A percentile compares a stretch with the other conserved stretches of the same genome.
These are phyloP conservation scores for Quercus berberidifolia DNA, from an alignment of 306 rosid genomes.

Conservation along the genomic window DNA sequence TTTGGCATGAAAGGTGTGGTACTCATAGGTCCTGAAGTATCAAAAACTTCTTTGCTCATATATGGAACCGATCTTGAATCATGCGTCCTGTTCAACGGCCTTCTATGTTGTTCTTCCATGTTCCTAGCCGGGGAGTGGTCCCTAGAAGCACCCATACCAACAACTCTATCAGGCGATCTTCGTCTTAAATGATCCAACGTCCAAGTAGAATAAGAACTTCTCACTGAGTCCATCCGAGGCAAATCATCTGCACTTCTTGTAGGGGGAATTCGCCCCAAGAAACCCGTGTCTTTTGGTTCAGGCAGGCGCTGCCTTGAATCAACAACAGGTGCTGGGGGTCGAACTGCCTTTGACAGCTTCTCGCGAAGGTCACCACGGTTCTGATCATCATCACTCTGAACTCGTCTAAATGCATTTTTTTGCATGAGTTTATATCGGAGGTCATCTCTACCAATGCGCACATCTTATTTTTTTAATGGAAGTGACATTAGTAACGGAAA, in stretches of 20 bases:
- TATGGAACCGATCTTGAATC: conserved; percentile 53
- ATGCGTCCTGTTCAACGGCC: conserved; percentile 52
- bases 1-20: conserved; percentile 44
- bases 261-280: conserved; percentile 46
- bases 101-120: conserved; percentile 35
- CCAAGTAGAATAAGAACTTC: conserved; percentile 79
- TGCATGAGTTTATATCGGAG: conserved; percentile 81
- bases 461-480: conserved; percentile 29
- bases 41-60: conserved; percentile 51
- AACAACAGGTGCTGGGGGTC: conserved; percentile 19
- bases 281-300: conserved; percentile 44
- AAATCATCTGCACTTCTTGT: conserved; percentile 62
- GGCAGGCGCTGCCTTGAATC: conserved; percentile 34
- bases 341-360: conserved; percentile 63
- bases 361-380: conserved; percentile 78
- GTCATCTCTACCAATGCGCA: conserved; percentile 61
- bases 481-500: conserved; percentile 20
- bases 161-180: conserved; percentile 48
- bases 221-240: conserved; percentile 55
- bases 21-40: conserved; percentile 52
- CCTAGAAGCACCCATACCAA: conserved; percentile 31
- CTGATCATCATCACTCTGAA: conserved; percentile 40
- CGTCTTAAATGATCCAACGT: conserved; percentile 60
- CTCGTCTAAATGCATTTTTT: conserved; percentile 53
- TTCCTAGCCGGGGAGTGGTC: conserved; percentile 36